Evolutionary conservation across 805 yeast genomes (phyloP).

Genomic region (Candida patagonica): DNA sequence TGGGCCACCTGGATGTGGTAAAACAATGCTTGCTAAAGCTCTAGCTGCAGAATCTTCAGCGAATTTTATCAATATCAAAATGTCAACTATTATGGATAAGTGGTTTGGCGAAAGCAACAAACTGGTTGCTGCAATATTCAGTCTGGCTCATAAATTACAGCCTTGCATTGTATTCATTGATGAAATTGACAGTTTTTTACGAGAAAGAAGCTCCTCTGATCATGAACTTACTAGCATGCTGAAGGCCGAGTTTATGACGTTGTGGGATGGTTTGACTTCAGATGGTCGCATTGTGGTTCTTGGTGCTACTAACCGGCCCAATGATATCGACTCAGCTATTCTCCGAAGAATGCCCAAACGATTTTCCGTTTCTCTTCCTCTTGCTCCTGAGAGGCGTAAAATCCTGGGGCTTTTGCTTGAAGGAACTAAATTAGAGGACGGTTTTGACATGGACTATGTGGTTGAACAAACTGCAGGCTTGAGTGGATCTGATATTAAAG

Average conservation of each 20-base stretch:
- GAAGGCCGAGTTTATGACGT: slow-evolving; percentile 94
- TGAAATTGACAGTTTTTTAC: slow-evolving; percentile 88
- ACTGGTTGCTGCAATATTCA: slow-evolving; percentile 84
- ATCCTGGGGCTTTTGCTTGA: slow-evolving; percentile 62
- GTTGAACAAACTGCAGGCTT: slow-evolving; percentile 60
- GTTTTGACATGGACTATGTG: slow-evolving; percentile 52
- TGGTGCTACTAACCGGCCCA: slow-evolving; percentile 91
- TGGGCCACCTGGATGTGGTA: slow-evolving; percentile 90
- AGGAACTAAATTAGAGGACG: slow-evolving; percentile 51
- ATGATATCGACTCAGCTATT: slow-evolving; percentile 87
- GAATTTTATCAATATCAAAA: slow-evolving; percentile 77
- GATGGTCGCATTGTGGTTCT: slow-evolving; percentile 75
- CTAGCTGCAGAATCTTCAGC: slow-evolving; percentile 89
- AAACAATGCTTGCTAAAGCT: slow-evolving; percentile 92
- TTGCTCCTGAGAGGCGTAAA: slow-evolving; percentile 52
- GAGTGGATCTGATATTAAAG: slow-evolving; percentile 89
- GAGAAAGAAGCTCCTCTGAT: slow-evolving; percentile 75
- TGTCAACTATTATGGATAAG: slow-evolving; percentile 93
- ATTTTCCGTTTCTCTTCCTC: slow-evolving; percentile 71
- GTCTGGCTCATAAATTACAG: slow-evolving; percentile 78
- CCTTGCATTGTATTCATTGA: slow-evolving; percentile 95
- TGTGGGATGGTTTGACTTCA: slow-evolving; percentile 89
- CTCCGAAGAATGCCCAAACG: slow-evolving; percentile 88
- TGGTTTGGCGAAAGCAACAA: slow-evolving; percentile 97
- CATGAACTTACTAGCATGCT: slow-evolving; percentile 93